Base-by-base conservation (phyloP, 1,284 basidiomycete genomes). In the Marasmius tenuissimus region DNA sequence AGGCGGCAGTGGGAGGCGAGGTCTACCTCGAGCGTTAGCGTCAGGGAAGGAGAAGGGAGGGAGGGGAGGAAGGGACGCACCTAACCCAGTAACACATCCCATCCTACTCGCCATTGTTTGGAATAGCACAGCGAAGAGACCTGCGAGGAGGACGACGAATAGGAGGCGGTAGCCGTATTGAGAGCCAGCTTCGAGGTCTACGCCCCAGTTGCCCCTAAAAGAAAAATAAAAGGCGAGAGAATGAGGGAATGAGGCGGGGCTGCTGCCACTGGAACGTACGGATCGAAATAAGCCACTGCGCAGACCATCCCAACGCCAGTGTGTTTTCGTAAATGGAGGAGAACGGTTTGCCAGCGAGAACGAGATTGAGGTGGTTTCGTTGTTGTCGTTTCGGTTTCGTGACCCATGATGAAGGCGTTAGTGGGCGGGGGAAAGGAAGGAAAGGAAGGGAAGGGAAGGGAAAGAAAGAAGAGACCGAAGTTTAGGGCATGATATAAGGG, bases 71-170 rank as follows among this genome's bases (percentile, higher is more conserved):
- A 3, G 14, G 27, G 35, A 1, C 27, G n/a, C 66, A 81, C 81
- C 79, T 60, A 81, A 69, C 18, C 81, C 81, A 7, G 81, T 83
- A 4, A 83, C 79, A 63, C 78, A 81, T 39, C 82, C 82, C 5
- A 84, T 71, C 61, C 76, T 75, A 51, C 76, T 76, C 8, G 82
- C 77, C 39, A 82, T 66, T 45, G 76, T 73, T 79, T 87, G 86
- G 33, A 88, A 77, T 48, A 87, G 73, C 12, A 88, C 81, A 4
- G 89, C 91, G 49, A 88, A 82, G 8, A 91, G 61, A 34, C 88
- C 88, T 0, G 91, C 80, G 37, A 92, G 66, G 5, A 93, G 80
- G 27, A 93, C 83, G 64, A 92, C 81, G 69, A 92, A 92, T 48
- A 92, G 81, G 12, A 62, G 64, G 65, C 86, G 84, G 78, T 92